Conservation (phyloP, 352 stramenopile genomes). For the Phytopythium helicoides region DNA sequence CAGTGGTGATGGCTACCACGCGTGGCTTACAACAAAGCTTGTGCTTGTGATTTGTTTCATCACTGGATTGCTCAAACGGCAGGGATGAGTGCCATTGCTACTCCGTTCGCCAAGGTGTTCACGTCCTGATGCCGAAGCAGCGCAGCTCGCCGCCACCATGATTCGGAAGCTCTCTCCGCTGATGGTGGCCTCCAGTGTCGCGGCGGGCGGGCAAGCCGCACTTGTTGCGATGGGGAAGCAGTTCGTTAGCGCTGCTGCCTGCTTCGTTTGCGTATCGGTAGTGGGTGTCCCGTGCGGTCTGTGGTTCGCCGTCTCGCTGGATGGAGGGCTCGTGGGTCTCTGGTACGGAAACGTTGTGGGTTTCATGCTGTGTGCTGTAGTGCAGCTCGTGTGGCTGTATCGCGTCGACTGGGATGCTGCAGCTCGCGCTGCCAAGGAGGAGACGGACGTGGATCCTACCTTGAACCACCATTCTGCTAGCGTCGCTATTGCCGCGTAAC, state of each 20-base stretch:
- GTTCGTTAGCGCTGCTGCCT: constrained; percentile 4
- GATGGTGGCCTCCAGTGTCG: not conserved
- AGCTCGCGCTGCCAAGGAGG: constrained; percentile 8
- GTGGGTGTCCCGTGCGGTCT: constrained; percentile 17
- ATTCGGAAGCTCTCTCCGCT: constrained; percentile 4
- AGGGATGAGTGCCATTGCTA: constrained; percentile 1
- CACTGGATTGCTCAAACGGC: not conserved
- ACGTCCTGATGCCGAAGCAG: constrained; percentile 4
- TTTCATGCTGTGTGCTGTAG: constrained; percentile 10
- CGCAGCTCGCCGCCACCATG: not conserved
- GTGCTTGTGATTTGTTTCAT: not conserved
- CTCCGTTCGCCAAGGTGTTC: constrained; percentile 12
- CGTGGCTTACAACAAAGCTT: constrained; percentile 5
- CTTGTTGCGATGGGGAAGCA: constrained; percentile 8
- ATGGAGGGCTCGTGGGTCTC: constrained; percentile 17
- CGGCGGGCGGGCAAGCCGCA: constrained; percentile 1
- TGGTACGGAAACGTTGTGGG: constrained; percentile 18
- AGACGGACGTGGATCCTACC: not conserved
- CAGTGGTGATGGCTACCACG: constrained; percentile 8
- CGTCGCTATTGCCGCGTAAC: not conserved
- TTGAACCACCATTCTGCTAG: not conserved
- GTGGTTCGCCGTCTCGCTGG: constrained; percentile 10
- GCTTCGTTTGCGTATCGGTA: constrained; percentile 2
- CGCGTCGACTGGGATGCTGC: constrained; percentile 9
- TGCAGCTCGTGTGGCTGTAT: constrained; percentile 12